phyloP scores from a whole-genome alignment of 2,329 filamentous ascomycete genomes.

The Neurospora sp. region DNA sequence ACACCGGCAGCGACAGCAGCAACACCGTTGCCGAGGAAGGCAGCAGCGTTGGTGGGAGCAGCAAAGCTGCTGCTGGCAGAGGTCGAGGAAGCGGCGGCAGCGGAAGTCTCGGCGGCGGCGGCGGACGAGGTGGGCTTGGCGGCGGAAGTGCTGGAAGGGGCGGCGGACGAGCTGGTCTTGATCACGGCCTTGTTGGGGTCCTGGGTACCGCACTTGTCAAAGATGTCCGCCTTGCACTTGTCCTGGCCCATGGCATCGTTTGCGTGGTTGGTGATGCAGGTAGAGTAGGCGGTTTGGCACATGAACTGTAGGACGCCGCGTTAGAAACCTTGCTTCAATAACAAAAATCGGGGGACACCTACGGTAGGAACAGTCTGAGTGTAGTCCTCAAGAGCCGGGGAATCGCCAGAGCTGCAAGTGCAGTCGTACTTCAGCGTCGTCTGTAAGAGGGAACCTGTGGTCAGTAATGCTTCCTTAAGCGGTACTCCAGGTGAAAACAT shows the following conservation, averaged over 20 bases:
- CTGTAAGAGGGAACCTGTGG: conserved; percentile 19
- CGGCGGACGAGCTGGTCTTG: conserved; percentile 20
- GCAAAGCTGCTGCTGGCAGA: conserved; percentile 16
- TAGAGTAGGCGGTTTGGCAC: conserved; percentile 37
- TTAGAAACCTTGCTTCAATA: conserved; percentile 9
- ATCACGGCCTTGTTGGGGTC: conserved; percentile 27
- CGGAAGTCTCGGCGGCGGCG: conserved; percentile 7
- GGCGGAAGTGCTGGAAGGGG: conserved; percentile 18
- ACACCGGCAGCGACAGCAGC: conserved; percentile 42
- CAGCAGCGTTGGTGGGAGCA: conserved; percentile 23
- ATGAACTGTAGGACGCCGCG: conserved; percentile 30
- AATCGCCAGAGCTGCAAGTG: conserved; percentile 38
- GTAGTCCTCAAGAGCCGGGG: conserved; percentile 44
- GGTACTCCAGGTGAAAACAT: conserved; percentile 19
- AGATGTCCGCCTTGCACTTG: conserved; percentile 39
- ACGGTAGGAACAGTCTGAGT: conserved; percentile 39
- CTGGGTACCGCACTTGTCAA: conserved; percentile 37
- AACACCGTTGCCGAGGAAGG: conserved; percentile 33
- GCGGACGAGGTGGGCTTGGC: conserved; percentile 16
- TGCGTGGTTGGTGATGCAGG: conserved; percentile 36
- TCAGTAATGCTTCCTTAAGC: conserved; percentile 4
- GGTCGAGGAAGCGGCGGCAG: conserved; percentile 10
- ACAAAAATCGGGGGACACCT: conserved; percentile 10
- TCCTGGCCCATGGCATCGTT: conserved; percentile 33
- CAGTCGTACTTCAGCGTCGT: conserved; percentile 36